Evolutionary conservation across 106 monocot genomes (phyloP).

Genomic region (Dendrobium nobile): DNA sequence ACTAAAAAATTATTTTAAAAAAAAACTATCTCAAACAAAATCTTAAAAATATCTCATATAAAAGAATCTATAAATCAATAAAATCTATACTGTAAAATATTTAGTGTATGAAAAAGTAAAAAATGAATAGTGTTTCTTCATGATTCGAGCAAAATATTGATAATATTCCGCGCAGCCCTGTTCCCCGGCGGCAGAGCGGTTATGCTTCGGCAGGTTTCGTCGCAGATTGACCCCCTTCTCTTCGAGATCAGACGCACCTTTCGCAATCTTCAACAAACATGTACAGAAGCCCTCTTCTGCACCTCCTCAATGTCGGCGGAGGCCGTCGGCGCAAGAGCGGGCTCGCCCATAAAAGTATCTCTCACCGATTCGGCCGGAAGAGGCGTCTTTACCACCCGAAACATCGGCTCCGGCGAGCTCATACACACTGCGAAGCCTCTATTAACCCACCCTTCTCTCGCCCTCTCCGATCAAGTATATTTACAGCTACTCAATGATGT

Average conservation of each 20-base stretch:
- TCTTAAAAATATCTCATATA: no score
- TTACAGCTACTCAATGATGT: neutral
- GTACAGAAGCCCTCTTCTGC: neutral
- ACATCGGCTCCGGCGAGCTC: constrained; percentile 54
- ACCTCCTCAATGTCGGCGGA: neutral
- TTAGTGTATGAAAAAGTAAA: no score
- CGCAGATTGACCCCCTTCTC: no score
- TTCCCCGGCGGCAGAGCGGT: neutral
- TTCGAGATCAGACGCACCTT: neutral
- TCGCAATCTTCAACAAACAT: neutral
- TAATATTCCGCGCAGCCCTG: neutral
- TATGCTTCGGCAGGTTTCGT: neutral
- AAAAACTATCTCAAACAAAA: no score
- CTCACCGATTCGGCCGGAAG: constrained; percentile 60
- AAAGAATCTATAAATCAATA: no score
- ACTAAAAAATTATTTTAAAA: no score
- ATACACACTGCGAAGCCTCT: constrained; percentile 90
- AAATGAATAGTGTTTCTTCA: no score
- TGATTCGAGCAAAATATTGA: no score
- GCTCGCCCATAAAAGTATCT: constrained; percentile 68
- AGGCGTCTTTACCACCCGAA: constrained; percentile 73
- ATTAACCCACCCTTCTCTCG: constrained; percentile 48
- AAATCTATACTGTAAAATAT: no score
- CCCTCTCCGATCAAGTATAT: constrained; percentile 34
- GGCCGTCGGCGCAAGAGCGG: neutral